phyloP scores from a whole-genome alignment of 2,329 filamentous ascomycete species.

The Penicillium sp. region DNA sequence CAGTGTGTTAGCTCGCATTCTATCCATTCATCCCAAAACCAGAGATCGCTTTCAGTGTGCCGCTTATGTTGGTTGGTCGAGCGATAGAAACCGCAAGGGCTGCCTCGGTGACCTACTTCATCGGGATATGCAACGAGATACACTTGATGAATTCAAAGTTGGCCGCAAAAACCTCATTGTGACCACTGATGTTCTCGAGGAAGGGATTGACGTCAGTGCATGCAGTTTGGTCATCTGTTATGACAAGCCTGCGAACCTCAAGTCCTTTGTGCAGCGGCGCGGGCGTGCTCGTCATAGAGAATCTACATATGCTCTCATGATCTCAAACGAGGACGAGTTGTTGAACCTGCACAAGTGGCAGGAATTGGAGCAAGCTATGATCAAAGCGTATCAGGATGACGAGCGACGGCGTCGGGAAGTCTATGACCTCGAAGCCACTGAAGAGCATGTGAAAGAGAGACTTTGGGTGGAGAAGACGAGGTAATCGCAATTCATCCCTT shows the following conservation, averaged over 20 bases:
- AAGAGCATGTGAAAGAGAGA: conserved; percentile 32
- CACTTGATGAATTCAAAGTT: conserved; percentile 46
- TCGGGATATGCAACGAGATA: conserved; percentile 42
- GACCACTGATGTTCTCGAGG: conserved; percentile 51
- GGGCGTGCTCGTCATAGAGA: conserved; percentile 53
- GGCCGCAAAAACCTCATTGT: conserved; percentile 51
- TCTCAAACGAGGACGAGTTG: conserved; percentile 31
- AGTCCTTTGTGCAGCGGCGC: conserved; percentile 57
- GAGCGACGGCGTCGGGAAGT: conserved; percentile 44
- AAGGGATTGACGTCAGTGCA: conserved; percentile 54
- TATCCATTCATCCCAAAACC: conserved; percentile 46
- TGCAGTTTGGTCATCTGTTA: conserved; percentile 60
- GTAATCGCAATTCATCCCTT: conserved; percentile 4
- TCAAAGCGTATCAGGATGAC: conserved; percentile 58
- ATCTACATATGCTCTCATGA: conserved; percentile 49
- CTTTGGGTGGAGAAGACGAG: conserved; percentile 35
- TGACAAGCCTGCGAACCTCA: conserved; percentile 52
- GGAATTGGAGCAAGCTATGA: conserved; percentile 64
- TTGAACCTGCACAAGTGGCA: conserved; percentile 49
- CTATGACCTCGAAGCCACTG: conserved; percentile 42
- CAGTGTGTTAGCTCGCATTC: conserved; percentile 50
- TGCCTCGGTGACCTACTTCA: conserved; percentile 45
- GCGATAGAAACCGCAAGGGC: conserved; percentile 35
- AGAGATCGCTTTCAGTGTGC: conserved; percentile 39
- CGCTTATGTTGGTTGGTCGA: conserved; percentile 42